A percentile compares a stretch with the other conserved stretches of the same genome.
phyloP scores from a whole-genome alignment of 23 red algal species.

The Gracilaria caudata region DNA sequence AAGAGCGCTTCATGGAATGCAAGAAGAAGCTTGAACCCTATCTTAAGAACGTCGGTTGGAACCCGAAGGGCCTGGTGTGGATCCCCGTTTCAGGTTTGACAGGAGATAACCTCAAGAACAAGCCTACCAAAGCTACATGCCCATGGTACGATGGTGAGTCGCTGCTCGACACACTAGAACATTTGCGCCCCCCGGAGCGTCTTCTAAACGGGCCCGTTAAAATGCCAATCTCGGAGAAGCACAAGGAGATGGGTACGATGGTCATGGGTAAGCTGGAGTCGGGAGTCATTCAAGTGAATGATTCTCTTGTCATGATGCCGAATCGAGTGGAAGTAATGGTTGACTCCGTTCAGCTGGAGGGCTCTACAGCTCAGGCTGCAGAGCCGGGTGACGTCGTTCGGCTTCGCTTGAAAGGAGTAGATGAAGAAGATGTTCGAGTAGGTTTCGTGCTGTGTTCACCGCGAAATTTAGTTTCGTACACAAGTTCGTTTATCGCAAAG shows the following conservation, averaged over 20 bases:
- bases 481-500: conserved; percentile 78
- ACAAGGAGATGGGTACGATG: conserved; percentile 97
- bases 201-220: conserved; percentile 74
- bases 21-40: conserved; percentile 87
- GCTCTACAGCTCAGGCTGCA: conserved; percentile 69
- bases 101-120: conserved; percentile 83
- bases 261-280: conserved; percentile 95
- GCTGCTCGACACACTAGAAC: conserved; percentile 81
- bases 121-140: conserved; percentile 42
- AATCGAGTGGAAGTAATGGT: conserved; percentile 78
- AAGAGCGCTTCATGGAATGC: conserved; percentile 85
- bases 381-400: conserved; percentile 95
- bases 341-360: conserved; percentile 82
- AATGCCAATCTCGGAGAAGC: conserved; percentile 90
- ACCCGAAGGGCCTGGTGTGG: conserved; percentile 84
- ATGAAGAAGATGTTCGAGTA: conserved; percentile 92
- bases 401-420: conserved; percentile 90
- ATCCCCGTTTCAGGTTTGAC: conserved; percentile 91
- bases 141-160: conserved; percentile 87
- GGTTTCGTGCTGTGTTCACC: conserved; percentile 90
- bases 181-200: conserved; percentile 84
- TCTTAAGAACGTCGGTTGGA: conserved; percentile 91
- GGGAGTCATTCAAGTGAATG: conserved; percentile 82
- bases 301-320: conserved; percentile 93
- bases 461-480: conserved; percentile 68